These are phyloP conservation scores for Fraxinus latifolia DNA, from an alignment of 305 asterid genomes.

Conservation along the genomic window DNA sequence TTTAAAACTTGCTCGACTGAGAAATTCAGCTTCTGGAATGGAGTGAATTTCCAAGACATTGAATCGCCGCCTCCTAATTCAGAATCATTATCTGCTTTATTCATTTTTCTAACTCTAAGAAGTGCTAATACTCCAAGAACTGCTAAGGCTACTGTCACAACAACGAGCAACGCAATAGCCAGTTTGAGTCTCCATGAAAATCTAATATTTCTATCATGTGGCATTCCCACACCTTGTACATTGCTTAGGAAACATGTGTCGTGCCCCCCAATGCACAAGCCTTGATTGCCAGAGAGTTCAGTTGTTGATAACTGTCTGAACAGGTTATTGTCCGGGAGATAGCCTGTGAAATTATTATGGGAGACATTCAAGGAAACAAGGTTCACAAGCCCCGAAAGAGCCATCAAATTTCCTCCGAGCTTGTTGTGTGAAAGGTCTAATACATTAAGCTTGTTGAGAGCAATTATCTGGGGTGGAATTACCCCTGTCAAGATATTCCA, in stretches of 20 bases:
- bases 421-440: slow-evolving; percentile 71
- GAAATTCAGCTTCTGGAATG: slow-evolving; percentile 72
- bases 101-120: slow-evolving; percentile 48
- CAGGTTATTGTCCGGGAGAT: slow-evolving; percentile 70
- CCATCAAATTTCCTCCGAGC: slow-evolving; percentile 62
- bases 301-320: slow-evolving; percentile 63
- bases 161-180: slow-evolving; percentile 52
- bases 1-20: slow-evolving; percentile 55
- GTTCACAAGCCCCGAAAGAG: slow-evolving; percentile 63
- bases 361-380: slow-evolving; percentile 74
- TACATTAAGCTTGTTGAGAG: slow-evolving; percentile 56
- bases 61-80: slow-evolving; percentile 49
- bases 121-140: slow-evolving; percentile 59
- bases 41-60: slow-evolving; percentile 70
- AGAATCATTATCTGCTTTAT: slow-evolving; percentile 50
- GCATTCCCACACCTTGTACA: slow-evolving; percentile 26
- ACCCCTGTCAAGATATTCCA: slow-evolving; percentile 63
- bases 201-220: slow-evolving; percentile 17
- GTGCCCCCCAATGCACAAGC: slow-evolving; percentile 56
- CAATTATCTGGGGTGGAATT: slow-evolving; percentile 60
- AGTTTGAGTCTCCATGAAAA: slow-evolving; percentile 60
- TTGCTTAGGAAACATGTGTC: slow-evolving; percentile 61
- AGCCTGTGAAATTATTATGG: slow-evolving; percentile 76
- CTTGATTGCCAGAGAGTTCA: slow-evolving; percentile 63
- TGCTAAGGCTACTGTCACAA: slow-evolving; percentile 46